These are phyloP conservation scores for Botrytis cinerea DNA, from an alignment of 2,329 filamentous ascomycete genomes.

Conservation along the genomic window DNA sequence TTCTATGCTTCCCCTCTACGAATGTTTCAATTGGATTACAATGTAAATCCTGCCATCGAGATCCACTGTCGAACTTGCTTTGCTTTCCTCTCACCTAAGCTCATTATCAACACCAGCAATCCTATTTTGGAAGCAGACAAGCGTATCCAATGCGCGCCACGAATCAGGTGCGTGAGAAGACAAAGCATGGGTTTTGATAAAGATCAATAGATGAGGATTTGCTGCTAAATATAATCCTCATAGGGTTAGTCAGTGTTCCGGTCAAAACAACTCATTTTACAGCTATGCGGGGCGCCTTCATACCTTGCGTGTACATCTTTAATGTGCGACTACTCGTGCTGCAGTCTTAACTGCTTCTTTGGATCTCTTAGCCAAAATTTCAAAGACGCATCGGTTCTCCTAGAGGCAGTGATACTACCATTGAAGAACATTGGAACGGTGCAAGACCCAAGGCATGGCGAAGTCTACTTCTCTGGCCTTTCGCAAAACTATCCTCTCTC, in stretches of 20 bases:
- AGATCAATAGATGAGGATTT: not conserved
- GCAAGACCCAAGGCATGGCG: not conserved
- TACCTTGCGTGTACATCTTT: not conserved
- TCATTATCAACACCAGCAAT: not conserved
- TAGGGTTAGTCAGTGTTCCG: not conserved
- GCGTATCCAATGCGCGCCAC: not conserved
- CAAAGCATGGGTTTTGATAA: not conserved
- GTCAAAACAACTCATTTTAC: not conserved
- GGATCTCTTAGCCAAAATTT: not conserved
- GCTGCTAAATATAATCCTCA: not conserved
- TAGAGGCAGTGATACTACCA: not conserved
- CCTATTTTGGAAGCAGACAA: not conserved
- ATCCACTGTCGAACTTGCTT: not conserved
- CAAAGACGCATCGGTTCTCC: not conserved
- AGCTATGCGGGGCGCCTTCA: not conserved
- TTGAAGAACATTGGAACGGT: not conserved
- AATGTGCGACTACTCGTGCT: not conserved
- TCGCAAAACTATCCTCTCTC: not conserved
- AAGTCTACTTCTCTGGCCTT: not conserved
- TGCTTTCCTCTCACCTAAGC: constrained; percentile 16
- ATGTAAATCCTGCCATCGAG: not conserved
- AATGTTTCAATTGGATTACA: constrained; percentile 11
- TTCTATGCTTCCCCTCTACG: not conserved
- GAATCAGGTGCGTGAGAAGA: not conserved
- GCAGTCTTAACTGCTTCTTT: not conserved